Conservation (phyloP, 2,329 filamentous ascomycete species). For the Fusarium agapanthi region DNA sequence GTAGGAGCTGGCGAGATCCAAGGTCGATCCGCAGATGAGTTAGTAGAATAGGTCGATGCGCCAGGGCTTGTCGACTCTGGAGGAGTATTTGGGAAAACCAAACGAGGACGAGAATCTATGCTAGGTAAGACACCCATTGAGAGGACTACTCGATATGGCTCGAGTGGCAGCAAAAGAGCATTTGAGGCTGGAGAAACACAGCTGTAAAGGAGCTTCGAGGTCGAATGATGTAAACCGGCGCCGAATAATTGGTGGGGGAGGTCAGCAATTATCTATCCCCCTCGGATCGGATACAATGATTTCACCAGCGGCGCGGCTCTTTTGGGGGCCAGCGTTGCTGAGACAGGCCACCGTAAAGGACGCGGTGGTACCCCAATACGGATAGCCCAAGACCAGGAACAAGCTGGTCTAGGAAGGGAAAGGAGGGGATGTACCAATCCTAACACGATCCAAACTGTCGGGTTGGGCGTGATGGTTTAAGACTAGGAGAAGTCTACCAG, state of each 20-base stretch:
- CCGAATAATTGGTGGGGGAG: constrained; percentile 29
- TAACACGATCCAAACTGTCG: constrained; percentile 45
- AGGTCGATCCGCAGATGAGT: constrained; percentile 55
- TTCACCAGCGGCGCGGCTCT: constrained; percentile 41
- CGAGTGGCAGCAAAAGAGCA: constrained; percentile 39
- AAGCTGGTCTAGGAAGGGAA: constrained; percentile 38
- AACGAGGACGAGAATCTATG: constrained; percentile 60
- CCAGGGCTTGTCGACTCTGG: constrained; percentile 63
- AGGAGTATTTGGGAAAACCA: constrained; percentile 62
- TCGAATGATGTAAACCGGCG: constrained; percentile 28
- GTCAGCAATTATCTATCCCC: constrained; percentile 41
- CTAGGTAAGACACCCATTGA: constrained; percentile 66
- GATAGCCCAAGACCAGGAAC: constrained; percentile 41
- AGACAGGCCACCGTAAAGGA: constrained; percentile 42
- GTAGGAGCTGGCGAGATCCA: constrained; percentile 53
- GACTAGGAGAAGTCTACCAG: constrained; percentile 25
- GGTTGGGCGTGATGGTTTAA: constrained; percentile 34
- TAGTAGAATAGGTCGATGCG: constrained; percentile 57
- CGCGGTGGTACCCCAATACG: constrained; percentile 40
- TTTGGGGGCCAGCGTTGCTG: constrained; percentile 32
- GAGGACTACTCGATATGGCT: constrained; percentile 45
- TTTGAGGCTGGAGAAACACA: constrained; percentile 27
- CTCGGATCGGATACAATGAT: constrained; percentile 38
- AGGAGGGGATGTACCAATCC: constrained; percentile 42
- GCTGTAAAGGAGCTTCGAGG: constrained; percentile 23